phyloP scores from a whole-genome alignment of 129 eudicot species.

The Daucus carota region DNA sequence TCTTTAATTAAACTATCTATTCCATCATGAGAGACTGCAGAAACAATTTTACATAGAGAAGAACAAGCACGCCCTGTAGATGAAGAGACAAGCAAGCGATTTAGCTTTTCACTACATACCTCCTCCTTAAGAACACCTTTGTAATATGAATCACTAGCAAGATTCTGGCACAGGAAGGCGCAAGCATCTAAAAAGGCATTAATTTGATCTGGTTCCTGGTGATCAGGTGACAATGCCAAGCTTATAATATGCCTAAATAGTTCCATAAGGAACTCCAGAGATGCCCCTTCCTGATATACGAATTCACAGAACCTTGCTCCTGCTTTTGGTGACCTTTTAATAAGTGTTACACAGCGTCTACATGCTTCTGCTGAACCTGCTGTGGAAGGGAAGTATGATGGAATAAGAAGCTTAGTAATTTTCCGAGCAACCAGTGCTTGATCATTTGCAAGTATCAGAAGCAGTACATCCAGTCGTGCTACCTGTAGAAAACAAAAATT shows the following conservation, averaged over 20 bases:
- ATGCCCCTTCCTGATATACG: slow-evolving; percentile 64
- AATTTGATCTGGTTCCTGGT: slow-evolving; percentile 33
- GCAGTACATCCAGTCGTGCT: slow-evolving; percentile 49
- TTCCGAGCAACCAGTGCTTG: slow-evolving; percentile 66
- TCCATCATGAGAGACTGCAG: slow-evolving; percentile 41
- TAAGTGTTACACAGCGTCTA: slow-evolving; percentile 65
- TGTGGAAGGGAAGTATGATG: slow-evolving; percentile 81
- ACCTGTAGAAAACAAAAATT: slow-evolving; percentile 40
- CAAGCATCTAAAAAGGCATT: slow-evolving; percentile 69
- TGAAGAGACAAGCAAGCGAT: slow-evolving; percentile 57
- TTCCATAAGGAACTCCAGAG: slow-evolving; percentile 43
- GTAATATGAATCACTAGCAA: slow-evolving; percentile 36
- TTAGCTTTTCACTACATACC: slow-evolving; percentile 53
- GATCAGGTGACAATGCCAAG: slow-evolving; percentile 40
- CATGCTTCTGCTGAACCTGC: slow-evolving; percentile 74
- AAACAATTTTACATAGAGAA: slow-evolving; percentile 61
- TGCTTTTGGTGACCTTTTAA: slow-evolving; percentile 80
- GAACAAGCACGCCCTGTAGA: slow-evolving; percentile 51
- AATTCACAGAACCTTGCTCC: slow-evolving; percentile 97
- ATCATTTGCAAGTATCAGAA: slow-evolving; percentile 71
- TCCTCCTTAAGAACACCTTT: slow-evolving; percentile 42
- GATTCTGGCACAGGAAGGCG: slow-evolving; percentile 49
- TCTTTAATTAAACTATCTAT: slow-evolving; percentile 53
- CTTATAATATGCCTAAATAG: slow-evolving; percentile 45
- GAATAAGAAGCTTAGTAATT: slow-evolving; percentile 82